phyloP scores from a whole-genome alignment of 495 filamentous ascomycete genomes.

The Talaromyces stipitatus region DNA sequence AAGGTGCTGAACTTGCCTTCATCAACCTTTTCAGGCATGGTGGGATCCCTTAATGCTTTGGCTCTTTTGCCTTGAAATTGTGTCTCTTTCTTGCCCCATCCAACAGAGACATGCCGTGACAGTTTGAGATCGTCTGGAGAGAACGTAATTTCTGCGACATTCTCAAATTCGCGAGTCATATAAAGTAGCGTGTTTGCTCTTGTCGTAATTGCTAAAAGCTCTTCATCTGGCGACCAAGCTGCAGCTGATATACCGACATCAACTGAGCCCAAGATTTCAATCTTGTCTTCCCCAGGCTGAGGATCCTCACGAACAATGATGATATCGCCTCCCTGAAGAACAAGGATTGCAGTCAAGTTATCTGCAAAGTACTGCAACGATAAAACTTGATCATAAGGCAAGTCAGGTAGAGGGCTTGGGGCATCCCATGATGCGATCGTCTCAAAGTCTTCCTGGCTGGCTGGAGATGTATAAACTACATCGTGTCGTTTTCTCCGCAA shows the following conservation, averaged over 20 bases:
- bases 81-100: conserved; percentile 97
- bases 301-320: conserved; percentile 73
- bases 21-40: conserved; percentile 88
- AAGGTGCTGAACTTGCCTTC: conserved; percentile 64
- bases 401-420: conserved; percentile 59
- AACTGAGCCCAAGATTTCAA: conserved; percentile 91
- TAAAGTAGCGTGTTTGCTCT: conserved; percentile 72
- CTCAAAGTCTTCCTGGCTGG: conserved; percentile 31
- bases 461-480: conserved; percentile 25
- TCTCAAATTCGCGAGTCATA: conserved; percentile 89
- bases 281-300: conserved; percentile 58
- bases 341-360: conserved; percentile 63
- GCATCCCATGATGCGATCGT: conserved; percentile 83
- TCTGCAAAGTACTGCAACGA: conserved; percentile 80
- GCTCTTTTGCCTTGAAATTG: conserved; percentile 94
- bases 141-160: conserved; percentile 64
- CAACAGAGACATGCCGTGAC: conserved; percentile 94
- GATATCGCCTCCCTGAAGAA: conserved; percentile 88
- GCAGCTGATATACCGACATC: conserved; percentile 86
- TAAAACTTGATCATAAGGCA: conserved; percentile 62
- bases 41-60: conserved; percentile 84
- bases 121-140: conserved; percentile 68
- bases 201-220: conserved; percentile 76
- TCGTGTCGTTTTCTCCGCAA: conserved; percentile 42
- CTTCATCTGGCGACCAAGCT: conserved; percentile 92